These are phyloP conservation scores for Hirschioporus abietinus DNA, from an alignment of 768 basidiomycete species.

Conservation along the genomic window DNA sequence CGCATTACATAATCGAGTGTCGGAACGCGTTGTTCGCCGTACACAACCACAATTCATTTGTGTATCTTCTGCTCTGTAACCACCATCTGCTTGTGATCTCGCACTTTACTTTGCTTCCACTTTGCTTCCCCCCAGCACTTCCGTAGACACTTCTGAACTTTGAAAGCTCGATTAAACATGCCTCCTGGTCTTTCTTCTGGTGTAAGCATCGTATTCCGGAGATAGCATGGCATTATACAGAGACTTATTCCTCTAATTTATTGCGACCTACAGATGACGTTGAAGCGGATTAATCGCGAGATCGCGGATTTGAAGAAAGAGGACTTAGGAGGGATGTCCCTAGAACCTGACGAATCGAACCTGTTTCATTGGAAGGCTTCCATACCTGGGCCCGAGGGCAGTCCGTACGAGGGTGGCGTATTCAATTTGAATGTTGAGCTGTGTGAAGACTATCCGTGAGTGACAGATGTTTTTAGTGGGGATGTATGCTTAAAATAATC, in stretches of 20 bases:
- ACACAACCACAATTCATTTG: neutral
- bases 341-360: conserved; percentile 57
- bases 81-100: neutral
- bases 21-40: neutral
- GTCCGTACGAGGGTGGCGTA: conserved; percentile 74
- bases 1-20: neutral
- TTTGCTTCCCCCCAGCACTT: neutral
- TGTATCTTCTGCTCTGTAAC: neutral
- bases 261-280: conserved; percentile 41
- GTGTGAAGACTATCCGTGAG: conserved; percentile 75
- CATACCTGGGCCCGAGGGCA: conserved; percentile 79
- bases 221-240: neutral
- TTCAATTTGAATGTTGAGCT: conserved; percentile 66
- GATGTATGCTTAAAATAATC: conserved; percentile 8
- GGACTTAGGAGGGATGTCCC: conserved; percentile 68
- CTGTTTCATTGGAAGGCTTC: conserved; percentile 71
- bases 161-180: neutral
- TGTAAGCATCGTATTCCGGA: neutral
- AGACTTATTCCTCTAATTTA: neutral
- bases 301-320: conserved; percentile 78
- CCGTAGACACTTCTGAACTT: neutral
- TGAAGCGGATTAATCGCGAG: conserved; percentile 82
- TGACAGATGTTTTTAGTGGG: conserved; percentile 13
- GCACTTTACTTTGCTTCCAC: neutral
- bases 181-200: neutral